Evolutionary conservation across 352 stramenopile species (phyloP).

Genomic region (Phytopythium oedochilum): DNA sequence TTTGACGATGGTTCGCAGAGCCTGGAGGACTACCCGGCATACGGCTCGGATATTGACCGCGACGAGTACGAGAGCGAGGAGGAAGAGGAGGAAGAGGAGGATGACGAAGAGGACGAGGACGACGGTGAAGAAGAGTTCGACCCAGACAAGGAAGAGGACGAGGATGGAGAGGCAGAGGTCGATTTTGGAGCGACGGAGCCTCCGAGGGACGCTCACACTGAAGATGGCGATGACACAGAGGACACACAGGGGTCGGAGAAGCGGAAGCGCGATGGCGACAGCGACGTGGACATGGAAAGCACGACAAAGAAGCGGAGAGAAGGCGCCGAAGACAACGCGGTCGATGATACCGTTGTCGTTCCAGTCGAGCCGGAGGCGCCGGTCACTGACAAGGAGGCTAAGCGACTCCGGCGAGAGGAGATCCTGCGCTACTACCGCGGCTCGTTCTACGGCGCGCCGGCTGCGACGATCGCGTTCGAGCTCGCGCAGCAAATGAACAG

Average conservation of each 20-base stretch:
- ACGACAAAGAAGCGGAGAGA: conserved; percentile 22
- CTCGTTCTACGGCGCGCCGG: conserved; percentile 79
- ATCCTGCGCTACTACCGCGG: conserved; percentile 94
- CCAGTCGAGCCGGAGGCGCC: conserved; percentile 15
- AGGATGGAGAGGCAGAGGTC: conserved; percentile 42
- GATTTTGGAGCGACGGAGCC: conserved; percentile 17
- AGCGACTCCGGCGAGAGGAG: conserved; percentile 60
- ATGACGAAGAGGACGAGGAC: conserved; percentile 41
- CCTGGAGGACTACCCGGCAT: conserved; percentile 75
- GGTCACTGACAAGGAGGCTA: conserved; percentile 31
- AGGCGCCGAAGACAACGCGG: conserved; percentile 19
- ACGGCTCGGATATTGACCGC: conserved; percentile 77
- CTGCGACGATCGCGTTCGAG: conserved; percentile 75
- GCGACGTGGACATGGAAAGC: conserved; percentile 23
- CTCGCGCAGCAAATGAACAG: conserved; percentile 83
- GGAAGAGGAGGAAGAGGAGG: conserved; percentile 50
- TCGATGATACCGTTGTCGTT: conserved; percentile 16
- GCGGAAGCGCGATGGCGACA: conserved; percentile 28
- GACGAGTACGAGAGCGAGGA: conserved; percentile 52
- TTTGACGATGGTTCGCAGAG: conserved; percentile 75
- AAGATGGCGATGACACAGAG: conserved; percentile 15
- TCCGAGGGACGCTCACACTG: conserved; percentile 4
- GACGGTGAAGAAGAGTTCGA: conserved; percentile 39
- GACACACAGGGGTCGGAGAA: conserved; percentile 21
- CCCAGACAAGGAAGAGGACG: conserved; percentile 47